Base-by-base conservation (phyloP, 345 rosid genomes). In the Arabis hirsuta region DNA sequence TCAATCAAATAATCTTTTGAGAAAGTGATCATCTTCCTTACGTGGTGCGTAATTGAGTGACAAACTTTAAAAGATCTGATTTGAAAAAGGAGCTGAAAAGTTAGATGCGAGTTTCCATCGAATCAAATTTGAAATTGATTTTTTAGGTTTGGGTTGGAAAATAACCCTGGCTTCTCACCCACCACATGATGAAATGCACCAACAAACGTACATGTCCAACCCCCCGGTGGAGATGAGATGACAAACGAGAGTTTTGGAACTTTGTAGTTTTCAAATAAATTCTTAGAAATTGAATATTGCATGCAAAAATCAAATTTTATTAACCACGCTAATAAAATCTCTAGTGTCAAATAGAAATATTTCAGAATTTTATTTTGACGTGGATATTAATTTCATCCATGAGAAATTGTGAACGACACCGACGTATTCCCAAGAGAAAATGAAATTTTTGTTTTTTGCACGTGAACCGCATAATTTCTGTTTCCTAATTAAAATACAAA, bases 201-300 rank as follows among this genome's bases (percentile, higher is more conserved):
- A 7, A 50, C 69, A 54, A 20, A 57, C 42, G 71, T 39, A 45
- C 22, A 43, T 45, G 13, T 16, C 71, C 63, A 73, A 63, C 76
- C 76, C 76, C 63, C 76, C 76, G 42, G 71, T 11, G 52, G n/a
- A 53, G 70, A 31, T 55, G n/a, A 53, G 70, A 31, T 55, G 68
- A 42, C 54, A 73, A 50, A 36, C 50, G 3, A 56, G 11, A 39
- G 9, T 22, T 61, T 52, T 62, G 16, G 26, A 52, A 16, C 27
- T 71, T 71, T 51, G 3, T 20, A 34, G 4, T 5, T 41, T 44
- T 41, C 42, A 7, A 24, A 6, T 7, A 42, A 45, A 9, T 24
- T n/a, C 6, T 13, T 5, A 11, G 7, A 42, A 5, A 11, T 41
- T 1, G 6, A 47, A 14, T 8, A 38, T 3, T 51, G 42, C 60